Base-by-base conservation (phyloP, 2,329 filamentous ascomycete genomes). In the Sporothrix euskadiensis region DNA sequence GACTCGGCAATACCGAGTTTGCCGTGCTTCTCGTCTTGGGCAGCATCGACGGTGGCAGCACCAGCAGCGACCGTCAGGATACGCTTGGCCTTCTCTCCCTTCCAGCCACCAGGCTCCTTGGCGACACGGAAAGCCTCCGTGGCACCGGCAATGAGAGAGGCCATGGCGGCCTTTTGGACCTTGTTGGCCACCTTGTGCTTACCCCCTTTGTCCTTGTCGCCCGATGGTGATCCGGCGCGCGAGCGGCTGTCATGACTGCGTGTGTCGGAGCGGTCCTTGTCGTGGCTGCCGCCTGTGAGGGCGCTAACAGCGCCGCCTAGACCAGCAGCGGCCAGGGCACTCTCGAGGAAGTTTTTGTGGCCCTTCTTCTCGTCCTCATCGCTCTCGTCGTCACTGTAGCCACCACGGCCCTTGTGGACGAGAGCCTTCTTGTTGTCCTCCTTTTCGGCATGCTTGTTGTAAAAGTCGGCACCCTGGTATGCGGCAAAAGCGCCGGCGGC, bases 101-200 rank as follows among this genome's bases (percentile, higher is more conserved):
- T 92, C 94, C 94, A 98, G 59, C 91, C 89, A 72, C 95, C 95
- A 2, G 94, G 92, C 75, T 96, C 92, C 79, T 95, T 97, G 80
- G 94, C 91, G 73, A 94, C 91, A 75, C 93, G 91, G 86, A 97
- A 97, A 57, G 95, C 95, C 82, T 98, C 94, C 72, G 94, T 92
- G 56, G 94, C 95, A 78, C 94, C 95, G 41, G 95, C 94, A 65
- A 97, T 88, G 54, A 98, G 86, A 26, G 94, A 96, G 47, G 95
- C 94, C 85, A 96, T 95, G 80, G 94, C 93, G 47, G 94, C 94
- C 82, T 97, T 94, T 77, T 94, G 90, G 65, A 93, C 88, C 78
- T 92, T 92, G 78, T 84, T 86, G 49, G 84, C 82, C 14, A 80
- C 79, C 41, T 79, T 81, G 83, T 85, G 73, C 3, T 84, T 85